phyloP scores from a whole-genome alignment of 2,329 filamentous ascomycete genomes.

The Nemania sp. region DNA sequence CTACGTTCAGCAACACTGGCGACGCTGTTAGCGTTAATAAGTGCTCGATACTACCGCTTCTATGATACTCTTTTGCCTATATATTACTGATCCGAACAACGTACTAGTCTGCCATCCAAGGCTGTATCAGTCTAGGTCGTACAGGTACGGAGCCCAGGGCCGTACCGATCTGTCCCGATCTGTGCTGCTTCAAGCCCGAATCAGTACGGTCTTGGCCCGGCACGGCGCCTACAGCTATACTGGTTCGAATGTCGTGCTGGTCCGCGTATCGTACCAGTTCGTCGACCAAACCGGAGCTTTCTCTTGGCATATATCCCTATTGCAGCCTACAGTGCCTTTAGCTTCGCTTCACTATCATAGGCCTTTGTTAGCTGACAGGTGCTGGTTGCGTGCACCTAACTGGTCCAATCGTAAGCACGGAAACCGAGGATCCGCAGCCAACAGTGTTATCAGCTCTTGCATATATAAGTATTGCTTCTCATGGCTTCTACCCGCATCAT shows the following conservation, averaged over 20 bases:
- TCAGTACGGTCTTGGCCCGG: neutral
- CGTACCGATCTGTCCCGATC: no score
- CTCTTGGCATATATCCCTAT: no score
- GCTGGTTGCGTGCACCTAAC: no score
- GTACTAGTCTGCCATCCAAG: neutral
- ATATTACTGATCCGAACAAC: neutral
- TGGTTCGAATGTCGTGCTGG: neutral
- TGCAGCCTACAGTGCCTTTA: neutral
- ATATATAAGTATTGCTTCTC: slow-evolving; percentile 9
- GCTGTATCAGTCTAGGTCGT: neutral
- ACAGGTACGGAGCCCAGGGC: no score
- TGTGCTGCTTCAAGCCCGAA: neutral
- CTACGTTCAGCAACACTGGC: slow-evolving; percentile 1
- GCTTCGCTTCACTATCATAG: neutral
- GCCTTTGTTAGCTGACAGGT: no score
- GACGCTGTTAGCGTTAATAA: slow-evolving; percentile 9
- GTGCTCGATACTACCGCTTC: slow-evolving; percentile 8
- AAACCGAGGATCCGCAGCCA: slow-evolving; percentile 13
- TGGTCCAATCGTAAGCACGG: slow-evolving; percentile 6
- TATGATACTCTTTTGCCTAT: slow-evolving; percentile 4
- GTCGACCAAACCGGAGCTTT: no score
- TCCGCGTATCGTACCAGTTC: no score
- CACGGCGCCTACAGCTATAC: no score
- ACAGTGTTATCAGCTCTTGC: slow-evolving; percentile 11
- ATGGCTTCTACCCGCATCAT: slow-evolving; percentile 7